A percentile compares a stretch with the other conserved stretches of the same genome.
These are phyloP conservation scores for Calophaca sinica DNA, from an alignment of 306 rosid species.

Conservation along the genomic window DNA sequence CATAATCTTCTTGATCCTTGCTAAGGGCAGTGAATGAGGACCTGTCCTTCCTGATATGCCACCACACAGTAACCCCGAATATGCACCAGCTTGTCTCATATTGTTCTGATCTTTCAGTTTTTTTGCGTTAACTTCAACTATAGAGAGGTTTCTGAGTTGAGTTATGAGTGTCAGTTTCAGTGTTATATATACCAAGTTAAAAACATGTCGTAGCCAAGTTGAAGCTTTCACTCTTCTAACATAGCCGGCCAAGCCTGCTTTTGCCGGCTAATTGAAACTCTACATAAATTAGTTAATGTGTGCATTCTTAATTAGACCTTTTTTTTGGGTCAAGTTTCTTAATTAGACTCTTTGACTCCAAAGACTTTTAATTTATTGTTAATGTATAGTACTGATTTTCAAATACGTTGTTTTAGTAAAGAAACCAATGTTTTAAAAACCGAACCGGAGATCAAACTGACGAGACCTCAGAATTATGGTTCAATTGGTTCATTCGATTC, in stretches of 20 bases:
- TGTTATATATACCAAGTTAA: slow-evolving; percentile 37
- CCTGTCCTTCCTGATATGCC: slow-evolving; percentile 60
- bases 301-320: neutral
- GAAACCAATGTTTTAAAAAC: too few species aligned
- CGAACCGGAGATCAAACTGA: too few species aligned
- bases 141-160: neutral
- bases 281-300: neutral
- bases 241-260: slow-evolving; percentile 55
- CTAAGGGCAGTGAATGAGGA: slow-evolving; percentile 71
- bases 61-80: slow-evolving; percentile 62
- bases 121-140: neutral
- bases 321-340: neutral
- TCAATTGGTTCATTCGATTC: too few species aligned
- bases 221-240: slow-evolving; percentile 35
- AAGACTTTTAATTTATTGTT: neutral
- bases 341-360: neutral
- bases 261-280: slow-evolving; percentile 38
- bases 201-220: neutral
- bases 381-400: neutral
- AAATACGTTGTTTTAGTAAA: too few species aligned
- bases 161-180: neutral
- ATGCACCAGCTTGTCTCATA: slow-evolving; percentile 82
- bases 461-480: too few species aligned
- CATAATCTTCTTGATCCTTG: slow-evolving; percentile 88
- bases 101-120: neutral